Conservation (phyloP, 352 stramenopile species). For the Vaucheria bursata region DNA sequence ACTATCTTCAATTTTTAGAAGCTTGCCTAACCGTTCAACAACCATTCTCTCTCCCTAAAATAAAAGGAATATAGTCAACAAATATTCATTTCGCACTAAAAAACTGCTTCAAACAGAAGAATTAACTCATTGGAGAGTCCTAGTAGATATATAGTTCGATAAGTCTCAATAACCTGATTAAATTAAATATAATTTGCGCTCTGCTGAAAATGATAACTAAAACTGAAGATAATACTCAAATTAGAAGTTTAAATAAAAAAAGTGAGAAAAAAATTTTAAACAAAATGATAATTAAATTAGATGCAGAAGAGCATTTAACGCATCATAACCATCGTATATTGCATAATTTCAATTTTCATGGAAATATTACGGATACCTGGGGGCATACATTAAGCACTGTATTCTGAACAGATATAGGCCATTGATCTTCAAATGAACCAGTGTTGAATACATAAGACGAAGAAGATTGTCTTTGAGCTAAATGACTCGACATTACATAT, state of each 20-base stretch:
- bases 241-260: no score
- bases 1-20: constrained; percentile 37
- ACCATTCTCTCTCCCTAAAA: constrained; percentile 50
- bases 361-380: constrained; percentile 21
- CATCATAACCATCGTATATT: no score
- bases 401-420: constrained; percentile 41
- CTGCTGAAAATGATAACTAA: no score
- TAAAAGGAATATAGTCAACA: constrained; percentile 25
- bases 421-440: constrained; percentile 30
- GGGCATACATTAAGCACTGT: constrained; percentile 48
- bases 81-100: constrained; percentile 10
- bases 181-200: no score
- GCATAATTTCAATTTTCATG: no score
- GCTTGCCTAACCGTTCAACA: constrained; percentile 50
- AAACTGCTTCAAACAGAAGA: constrained; percentile 3
- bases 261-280: no score
- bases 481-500: no score
- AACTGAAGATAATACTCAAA: no score
- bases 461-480: no score
- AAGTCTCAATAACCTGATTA: background rate
- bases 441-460: background rate
- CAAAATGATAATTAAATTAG: no score
- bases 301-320: no score
- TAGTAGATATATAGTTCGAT: background rate
- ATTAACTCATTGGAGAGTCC: background rate